Evolutionary conservation across 768 basidiomycete species (phyloP), one percentile per base, ranked within the genome.

Genomic region (Panaeolus cyanescens): DNA sequence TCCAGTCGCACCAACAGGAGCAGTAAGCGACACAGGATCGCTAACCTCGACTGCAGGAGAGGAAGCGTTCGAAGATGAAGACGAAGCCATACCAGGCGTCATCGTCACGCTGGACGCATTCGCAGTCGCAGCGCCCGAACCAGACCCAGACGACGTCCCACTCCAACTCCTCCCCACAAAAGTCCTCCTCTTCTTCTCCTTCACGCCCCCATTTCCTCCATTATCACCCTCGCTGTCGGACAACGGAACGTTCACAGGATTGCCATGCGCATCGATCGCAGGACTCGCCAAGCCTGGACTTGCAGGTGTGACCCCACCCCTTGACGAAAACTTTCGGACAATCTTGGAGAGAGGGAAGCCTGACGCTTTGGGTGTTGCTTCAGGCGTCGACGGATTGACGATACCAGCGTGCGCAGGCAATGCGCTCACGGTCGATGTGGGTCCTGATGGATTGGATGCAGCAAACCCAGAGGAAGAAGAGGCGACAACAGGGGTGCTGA

Each of bases 81-180:
- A 33, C 8, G 62, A 56, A 34, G 66, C 54, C 30, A 62, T 58
- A 1, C 56, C 57, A 9, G n/a, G n/a, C n/a, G n/a, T n/a, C n/a
- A n/a, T n/a, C n/a, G n/a, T n/a, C n/a, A n/a, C n/a, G n/a, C n/a
- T n/a, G n/a, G 65, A 62, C 4, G 64, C 59, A 31, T 62, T 55
- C n/a, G 22, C 45, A 36, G 45, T 50, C 22, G 32, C 63, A 22
- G 37, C 53, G n/a, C 61, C 62, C 30, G 63, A 67, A 19, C 67
- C n/a, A 13, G 36, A 37, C 4, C 13, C 12, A n/a, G 5, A 13
- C 36, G 36, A 13, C 4, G 4, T 13, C 5, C 19, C 22, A 50
- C 45, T 72, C 69, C 72, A 73, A 13, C 71, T 72, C 45, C 66
- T 65, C 25, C 69, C 67, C n/a, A n/a, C n/a, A 59, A 74, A 73